Percentiles rank a stretch among this genome's conserved stretches.
Conservation (phyloP, 148 eudicot genomes). For the Salicornia ramosissima region DNA sequence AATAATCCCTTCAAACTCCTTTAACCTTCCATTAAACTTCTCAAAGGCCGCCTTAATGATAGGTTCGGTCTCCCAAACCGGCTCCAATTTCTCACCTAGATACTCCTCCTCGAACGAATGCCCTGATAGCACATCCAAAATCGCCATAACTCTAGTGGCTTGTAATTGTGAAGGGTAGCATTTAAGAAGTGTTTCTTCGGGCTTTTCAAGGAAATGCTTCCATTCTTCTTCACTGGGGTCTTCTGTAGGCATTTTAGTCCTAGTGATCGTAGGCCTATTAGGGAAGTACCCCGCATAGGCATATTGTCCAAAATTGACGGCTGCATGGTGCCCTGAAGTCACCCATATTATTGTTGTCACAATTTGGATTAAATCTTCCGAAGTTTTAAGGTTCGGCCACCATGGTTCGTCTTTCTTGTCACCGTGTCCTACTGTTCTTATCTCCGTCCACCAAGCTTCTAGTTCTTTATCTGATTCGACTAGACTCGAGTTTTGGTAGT, state of each 20-base stretch:
- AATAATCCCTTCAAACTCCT: slow-evolving; percentile 50
- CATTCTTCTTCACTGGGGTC: slow-evolving; percentile 37
- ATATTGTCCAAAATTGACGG: slow-evolving; percentile 78
- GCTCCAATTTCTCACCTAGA: slow-evolving; percentile 39
- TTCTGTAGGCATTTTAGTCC: slow-evolving; percentile 58
- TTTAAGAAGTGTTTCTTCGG: slow-evolving; percentile 33
- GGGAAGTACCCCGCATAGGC: slow-evolving; percentile 61
- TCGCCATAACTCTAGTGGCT: slow-evolving; percentile 52
- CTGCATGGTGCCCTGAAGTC: slow-evolving; percentile 71
- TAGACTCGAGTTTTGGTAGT: slow-evolving; percentile 36
- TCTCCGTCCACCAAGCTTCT: slow-evolving; percentile 74
- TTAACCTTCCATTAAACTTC: slow-evolving; percentile 40
- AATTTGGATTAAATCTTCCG: slow-evolving; percentile 42
- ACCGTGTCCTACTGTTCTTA: slow-evolving; percentile 48
- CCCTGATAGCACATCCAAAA: slow-evolving; percentile 53
- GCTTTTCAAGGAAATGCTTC: slow-evolving; percentile 35
- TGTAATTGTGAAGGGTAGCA: slow-evolving; percentile 60
- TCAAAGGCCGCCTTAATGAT: slow-evolving; percentile 51
- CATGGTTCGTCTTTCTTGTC: slow-evolving; percentile 73
- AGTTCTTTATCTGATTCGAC: slow-evolving; percentile 54
- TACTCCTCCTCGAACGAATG: slow-evolving; percentile 74
- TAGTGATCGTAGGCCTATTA: slow-evolving; percentile 55
- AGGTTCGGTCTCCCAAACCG: slow-evolving; percentile 39
- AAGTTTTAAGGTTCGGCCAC: slow-evolving; percentile 66
- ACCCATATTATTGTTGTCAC: slow-evolving; percentile 73